Evolutionary conservation across 2,329 filamentous ascomycete species (phyloP).

Genomic region (Colletotrichum cereale): DNA sequence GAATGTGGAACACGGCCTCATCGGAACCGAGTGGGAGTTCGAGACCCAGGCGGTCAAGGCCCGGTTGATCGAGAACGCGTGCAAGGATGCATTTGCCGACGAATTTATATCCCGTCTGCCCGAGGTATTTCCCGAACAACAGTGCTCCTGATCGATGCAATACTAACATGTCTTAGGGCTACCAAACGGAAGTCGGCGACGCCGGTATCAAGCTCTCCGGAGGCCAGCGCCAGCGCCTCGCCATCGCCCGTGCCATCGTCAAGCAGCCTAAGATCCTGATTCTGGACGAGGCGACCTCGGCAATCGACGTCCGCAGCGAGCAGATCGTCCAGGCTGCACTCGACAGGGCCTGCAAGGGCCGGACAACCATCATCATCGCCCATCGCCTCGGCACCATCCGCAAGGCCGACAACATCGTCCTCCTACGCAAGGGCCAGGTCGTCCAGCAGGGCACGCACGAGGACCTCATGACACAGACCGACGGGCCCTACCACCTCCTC

Average conservation of each 20-base stretch:
- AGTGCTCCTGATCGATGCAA: constrained; percentile 9
- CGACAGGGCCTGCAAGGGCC: constrained; percentile 60
- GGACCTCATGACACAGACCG: constrained; percentile 57
- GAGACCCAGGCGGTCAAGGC: constrained; percentile 54
- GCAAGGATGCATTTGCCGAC: constrained; percentile 63
- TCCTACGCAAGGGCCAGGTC: constrained; percentile 65
- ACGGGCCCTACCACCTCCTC: constrained; percentile 59
- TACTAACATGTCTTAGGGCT: constrained; percentile 53
- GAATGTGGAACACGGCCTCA: constrained; percentile 62
- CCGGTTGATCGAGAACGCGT: constrained; percentile 59
- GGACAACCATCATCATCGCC: constrained; percentile 72
- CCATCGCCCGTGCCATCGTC: constrained; percentile 69
- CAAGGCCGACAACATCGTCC: constrained; percentile 70
- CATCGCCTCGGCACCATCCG: constrained; percentile 65
- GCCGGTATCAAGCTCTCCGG: constrained; percentile 74
- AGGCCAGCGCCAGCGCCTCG: constrained; percentile 73
- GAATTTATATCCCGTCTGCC: constrained; percentile 66
- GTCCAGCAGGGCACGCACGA: constrained; percentile 70
- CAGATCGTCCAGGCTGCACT: constrained; percentile 62
- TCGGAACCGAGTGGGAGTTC: constrained; percentile 53
- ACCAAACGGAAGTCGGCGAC: constrained; percentile 74
- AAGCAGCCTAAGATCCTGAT: constrained; percentile 69
- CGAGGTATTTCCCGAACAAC: constrained; percentile 51
- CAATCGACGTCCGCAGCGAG: constrained; percentile 71
- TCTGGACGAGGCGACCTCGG: constrained; percentile 72